Evolutionary conservation across 441 rosid species (phyloP).

Genomic region (Brassica hybrid): DNA sequence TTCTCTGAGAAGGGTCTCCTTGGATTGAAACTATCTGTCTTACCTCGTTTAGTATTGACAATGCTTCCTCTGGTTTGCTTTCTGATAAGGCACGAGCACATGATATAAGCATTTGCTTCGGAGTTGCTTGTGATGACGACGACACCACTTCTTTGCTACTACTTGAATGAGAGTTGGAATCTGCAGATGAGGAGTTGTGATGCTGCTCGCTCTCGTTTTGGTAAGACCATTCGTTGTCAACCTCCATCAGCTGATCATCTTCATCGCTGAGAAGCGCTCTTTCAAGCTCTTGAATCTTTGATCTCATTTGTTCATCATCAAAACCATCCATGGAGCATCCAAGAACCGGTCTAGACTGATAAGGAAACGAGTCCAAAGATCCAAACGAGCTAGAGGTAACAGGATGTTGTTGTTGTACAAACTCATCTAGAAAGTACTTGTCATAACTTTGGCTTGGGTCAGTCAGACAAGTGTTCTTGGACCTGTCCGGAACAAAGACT

Average conservation of each 20-base stretch:
- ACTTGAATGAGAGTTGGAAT: slow-evolving; percentile 10
- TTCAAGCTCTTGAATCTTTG: slow-evolving; percentile 89
- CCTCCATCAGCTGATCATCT: slow-evolving; percentile 75
- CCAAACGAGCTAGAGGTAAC: slow-evolving; percentile 62
- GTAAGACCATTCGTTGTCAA: slow-evolving; percentile 82
- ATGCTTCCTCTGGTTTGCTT: slow-evolving; percentile 68
- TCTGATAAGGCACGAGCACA: slow-evolving; percentile 79
- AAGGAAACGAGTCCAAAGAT: slow-evolving; percentile 48
- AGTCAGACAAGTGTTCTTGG: slow-evolving; percentile 54
- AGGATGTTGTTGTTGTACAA: slow-evolving; percentile 51
- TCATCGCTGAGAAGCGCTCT: slow-evolving; percentile 81
- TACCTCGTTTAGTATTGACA: slow-evolving; percentile 67
- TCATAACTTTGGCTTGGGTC: slow-evolving; percentile 74
- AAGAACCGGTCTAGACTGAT: slow-evolving; percentile 53
- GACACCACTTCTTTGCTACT: too few species aligned
- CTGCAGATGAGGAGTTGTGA: slow-evolving; percentile 78
- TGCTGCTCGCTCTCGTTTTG: slow-evolving; percentile 49
- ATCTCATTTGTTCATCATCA: slow-evolving; percentile 43
- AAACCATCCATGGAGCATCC: slow-evolving; percentile 47
- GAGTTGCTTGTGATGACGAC: slow-evolving; percentile 54
- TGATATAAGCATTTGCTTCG: slow-evolving; percentile 73
- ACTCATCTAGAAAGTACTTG: slow-evolving; percentile 79
- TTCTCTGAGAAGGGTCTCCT: slow-evolving; percentile 91
- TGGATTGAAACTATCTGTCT: slow-evolving; percentile 85
- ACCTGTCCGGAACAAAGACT: slow-evolving; percentile 57